Conservation (phyloP, 2,329 filamentous ascomycete species). For the Beauveria scarabaeidicola region DNA sequence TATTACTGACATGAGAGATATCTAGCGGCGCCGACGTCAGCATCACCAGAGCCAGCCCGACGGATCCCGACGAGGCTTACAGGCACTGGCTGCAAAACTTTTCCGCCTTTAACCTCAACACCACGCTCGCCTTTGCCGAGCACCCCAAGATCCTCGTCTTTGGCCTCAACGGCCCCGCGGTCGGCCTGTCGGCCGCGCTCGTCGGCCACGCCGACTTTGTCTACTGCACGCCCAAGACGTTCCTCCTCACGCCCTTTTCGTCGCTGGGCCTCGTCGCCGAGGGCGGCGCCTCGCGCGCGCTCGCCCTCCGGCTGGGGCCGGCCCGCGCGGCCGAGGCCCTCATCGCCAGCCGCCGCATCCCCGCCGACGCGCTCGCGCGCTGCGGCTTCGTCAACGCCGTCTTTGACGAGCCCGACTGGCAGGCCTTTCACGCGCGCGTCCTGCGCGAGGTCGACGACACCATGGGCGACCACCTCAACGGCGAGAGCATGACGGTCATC, state of each 20-base stretch:
- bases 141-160: constrained; percentile 91
- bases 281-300: constrained; percentile 69
- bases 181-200: constrained; percentile 81
- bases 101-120: constrained; percentile 78
- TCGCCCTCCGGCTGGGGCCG: constrained; percentile 73
- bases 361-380: constrained; percentile 61
- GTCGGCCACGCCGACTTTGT: constrained; percentile 84
- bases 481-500: constrained; percentile 70
- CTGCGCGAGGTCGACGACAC: constrained; percentile 72
- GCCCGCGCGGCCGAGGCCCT: constrained; percentile 84
- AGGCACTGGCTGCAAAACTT: constrained; percentile 60
- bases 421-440: constrained; percentile 62
- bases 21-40: constrained; percentile 71
- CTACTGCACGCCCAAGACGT: constrained; percentile 73
- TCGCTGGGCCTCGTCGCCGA: constrained; percentile 86
- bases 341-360: constrained; percentile 77
- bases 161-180: constrained; percentile 83
- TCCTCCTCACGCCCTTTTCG: constrained; percentile 84
- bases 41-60: constrained; percentile 36
- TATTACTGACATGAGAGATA: not conserved
- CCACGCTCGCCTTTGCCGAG: constrained; percentile 81
- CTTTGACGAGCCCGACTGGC: constrained; percentile 57
- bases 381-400: constrained; percentile 83
- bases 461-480: constrained; percentile 70
- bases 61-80: constrained; percentile 29